phyloP scores from a whole-genome alignment of 345 rosid genomes.

The Syzygium oleosum region DNA sequence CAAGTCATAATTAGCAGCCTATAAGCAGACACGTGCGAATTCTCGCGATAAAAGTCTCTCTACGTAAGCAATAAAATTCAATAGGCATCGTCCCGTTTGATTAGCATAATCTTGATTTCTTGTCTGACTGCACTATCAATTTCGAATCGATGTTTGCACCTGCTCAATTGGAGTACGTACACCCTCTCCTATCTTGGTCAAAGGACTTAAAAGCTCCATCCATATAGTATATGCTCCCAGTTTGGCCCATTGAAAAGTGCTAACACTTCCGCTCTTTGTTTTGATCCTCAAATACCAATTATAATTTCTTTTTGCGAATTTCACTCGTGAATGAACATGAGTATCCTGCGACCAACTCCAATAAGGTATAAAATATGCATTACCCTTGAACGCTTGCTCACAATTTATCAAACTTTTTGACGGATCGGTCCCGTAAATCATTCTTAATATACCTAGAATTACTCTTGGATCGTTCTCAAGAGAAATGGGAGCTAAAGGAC shows the following conservation, averaged over 20 bases:
- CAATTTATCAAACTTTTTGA: background rate
- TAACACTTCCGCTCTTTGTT: background rate
- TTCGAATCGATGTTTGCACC: background rate
- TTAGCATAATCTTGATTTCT: background rate
- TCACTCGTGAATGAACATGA: background rate
- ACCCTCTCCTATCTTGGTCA: background rate
- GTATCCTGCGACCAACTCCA: background rate
- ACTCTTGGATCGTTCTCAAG: background rate
- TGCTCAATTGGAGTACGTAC: background rate
- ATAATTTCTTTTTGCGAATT: too few species aligned
- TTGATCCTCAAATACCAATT: background rate
- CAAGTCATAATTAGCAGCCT: background rate
- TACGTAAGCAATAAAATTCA: background rate
- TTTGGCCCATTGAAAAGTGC: background rate
- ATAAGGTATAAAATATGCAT: background rate
- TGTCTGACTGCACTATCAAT: background rate
- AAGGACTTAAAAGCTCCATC: background rate
- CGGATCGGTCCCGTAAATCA: background rate
- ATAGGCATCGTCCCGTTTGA: background rate
- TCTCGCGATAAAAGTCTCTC: background rate
- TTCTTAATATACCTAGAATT: background rate
- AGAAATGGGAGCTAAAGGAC: background rate
- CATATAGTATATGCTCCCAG: background rate
- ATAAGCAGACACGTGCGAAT: background rate
- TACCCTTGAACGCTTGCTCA: background rate